Evolutionary conservation across 257 asterid genomes (phyloP).

Genomic region (Ehretia macrophylla): DNA sequence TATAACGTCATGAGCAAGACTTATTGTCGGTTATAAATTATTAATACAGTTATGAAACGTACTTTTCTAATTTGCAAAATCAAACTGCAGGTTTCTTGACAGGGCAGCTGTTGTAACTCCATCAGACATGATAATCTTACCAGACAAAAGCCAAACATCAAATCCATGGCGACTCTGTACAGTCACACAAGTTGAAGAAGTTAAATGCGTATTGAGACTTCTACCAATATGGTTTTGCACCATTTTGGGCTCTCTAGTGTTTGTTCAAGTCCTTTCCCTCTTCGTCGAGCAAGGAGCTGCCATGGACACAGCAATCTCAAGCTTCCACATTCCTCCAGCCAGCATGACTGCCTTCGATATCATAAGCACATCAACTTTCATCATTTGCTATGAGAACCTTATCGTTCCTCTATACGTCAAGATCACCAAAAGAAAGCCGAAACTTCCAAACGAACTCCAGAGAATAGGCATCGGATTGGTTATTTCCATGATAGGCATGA

Average conservation of each 20-base stretch:
- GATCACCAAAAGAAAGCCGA: slow-evolving; percentile 46
- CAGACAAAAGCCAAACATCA: slow-evolving; percentile 41
- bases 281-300: slow-evolving; percentile 85
- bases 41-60: too few relatives aligned
- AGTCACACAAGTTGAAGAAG: slow-evolving; percentile 83
- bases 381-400: slow-evolving; percentile 64
- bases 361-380: slow-evolving; percentile 69
- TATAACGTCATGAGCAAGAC: too few relatives aligned
- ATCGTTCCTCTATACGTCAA: slow-evolving; percentile 56
- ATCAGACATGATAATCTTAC: slow-evolving; percentile 37
- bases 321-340: slow-evolving; percentile 66
- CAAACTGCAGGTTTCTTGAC: slow-evolving; percentile 81
- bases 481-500: slow-evolving; percentile 55
- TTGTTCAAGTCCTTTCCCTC: slow-evolving; percentile 75
- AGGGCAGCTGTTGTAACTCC: slow-evolving; percentile 59
- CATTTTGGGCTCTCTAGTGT: slow-evolving; percentile 59
- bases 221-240: slow-evolving; percentile 88
- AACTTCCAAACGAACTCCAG: slow-evolving; percentile 56
- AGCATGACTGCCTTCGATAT: slow-evolving; percentile 82
- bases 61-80: neutral
- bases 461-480: slow-evolving; percentile 76
- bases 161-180: slow-evolving; percentile 73
- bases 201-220: slow-evolving; percentile 62
- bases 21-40: too few relatives aligned
- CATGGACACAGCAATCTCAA: slow-evolving; percentile 50